These are phyloP conservation scores for Coniochaeta sp. DNA, from an alignment of 2,329 filamentous ascomycete genomes.

Conservation along the genomic window DNA sequence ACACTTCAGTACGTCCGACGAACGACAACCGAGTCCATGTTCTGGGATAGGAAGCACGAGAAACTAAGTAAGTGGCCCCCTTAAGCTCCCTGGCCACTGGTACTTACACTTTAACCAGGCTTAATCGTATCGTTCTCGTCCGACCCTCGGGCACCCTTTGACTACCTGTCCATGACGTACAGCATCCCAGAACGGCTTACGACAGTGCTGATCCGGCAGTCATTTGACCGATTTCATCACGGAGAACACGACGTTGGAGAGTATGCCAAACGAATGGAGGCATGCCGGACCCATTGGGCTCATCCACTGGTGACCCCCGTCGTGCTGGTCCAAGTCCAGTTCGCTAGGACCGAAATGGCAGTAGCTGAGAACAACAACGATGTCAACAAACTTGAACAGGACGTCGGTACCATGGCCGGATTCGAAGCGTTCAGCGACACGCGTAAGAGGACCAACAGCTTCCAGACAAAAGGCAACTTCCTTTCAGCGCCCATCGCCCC, in stretches of 20 bases:
- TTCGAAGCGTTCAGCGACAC: constrained; percentile 21
- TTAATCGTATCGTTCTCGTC: constrained; percentile 37
- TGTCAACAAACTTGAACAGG: constrained; percentile 31
- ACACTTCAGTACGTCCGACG: constrained; percentile 31
- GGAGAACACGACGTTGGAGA: constrained; percentile 35
- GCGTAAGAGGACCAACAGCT: constrained; percentile 11
- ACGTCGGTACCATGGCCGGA: constrained; percentile 35
- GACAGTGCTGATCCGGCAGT: constrained; percentile 35
- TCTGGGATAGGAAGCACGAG: constrained; percentile 30
- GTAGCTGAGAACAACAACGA: constrained; percentile 35
- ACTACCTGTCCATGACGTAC: constrained; percentile 40
- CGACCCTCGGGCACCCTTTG: constrained; percentile 35
- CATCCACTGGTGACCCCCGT: constrained; percentile 38
- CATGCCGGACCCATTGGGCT: constrained; percentile 35
- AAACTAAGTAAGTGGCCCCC: constrained; percentile 20
- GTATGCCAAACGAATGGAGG: constrained; percentile 37
- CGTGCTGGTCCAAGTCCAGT: constrained; percentile 38
- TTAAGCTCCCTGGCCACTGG: background rate
- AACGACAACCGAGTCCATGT: constrained; percentile 30
- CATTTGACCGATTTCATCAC: constrained; percentile 33
- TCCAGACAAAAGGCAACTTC: constrained; percentile 13
- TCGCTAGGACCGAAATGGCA: constrained; percentile 35
- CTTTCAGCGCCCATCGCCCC: constrained; percentile 9
- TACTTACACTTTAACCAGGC: constrained; percentile 15
- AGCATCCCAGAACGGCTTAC: constrained; percentile 28